Percentiles rank a stretch among this genome's conserved stretches.
phyloP scores from a whole-genome alignment of 208 protist species.

The Naegleria lovaniensis region DNA sequence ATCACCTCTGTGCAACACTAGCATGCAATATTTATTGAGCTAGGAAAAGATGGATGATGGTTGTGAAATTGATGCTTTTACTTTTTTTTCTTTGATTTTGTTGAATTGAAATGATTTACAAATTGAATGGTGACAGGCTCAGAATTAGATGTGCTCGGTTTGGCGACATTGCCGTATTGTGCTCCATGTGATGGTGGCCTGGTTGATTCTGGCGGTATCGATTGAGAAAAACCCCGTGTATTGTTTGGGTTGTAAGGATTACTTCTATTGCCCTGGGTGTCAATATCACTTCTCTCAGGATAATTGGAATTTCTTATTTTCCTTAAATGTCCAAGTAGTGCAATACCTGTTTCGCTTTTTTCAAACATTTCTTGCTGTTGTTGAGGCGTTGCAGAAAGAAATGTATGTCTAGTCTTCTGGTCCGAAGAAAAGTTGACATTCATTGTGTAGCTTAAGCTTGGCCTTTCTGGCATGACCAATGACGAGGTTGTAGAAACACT shows the following conservation, averaged over 20 bases:
- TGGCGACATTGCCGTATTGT: too few relatives aligned
- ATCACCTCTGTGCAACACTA: too few relatives aligned
- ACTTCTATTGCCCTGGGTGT: too few relatives aligned
- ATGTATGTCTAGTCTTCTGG: not conserved
- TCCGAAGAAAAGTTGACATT: not conserved
- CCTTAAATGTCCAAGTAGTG: not conserved
- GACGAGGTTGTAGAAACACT: too few relatives aligned
- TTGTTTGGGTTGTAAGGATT: too few relatives aligned
- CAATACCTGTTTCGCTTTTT: not conserved
- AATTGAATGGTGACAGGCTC: not conserved
- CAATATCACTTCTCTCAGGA: too few relatives aligned
- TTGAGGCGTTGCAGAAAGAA: not conserved
- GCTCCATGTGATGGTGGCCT: too few relatives aligned
- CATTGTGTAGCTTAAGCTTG: not conserved
- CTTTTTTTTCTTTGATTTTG: not conserved
- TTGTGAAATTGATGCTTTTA: not conserved
- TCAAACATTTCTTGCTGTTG: not conserved
- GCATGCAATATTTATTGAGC: too few relatives aligned
- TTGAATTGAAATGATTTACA: not conserved
- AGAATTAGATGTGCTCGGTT: too few relatives aligned
- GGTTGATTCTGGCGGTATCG: too few relatives aligned
- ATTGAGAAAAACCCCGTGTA: too few relatives aligned
- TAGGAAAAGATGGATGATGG: not conserved
- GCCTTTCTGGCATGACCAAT: not conserved
- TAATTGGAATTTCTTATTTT: not conserved